These are phyloP conservation scores for Fusarium staphyleae DNA, from an alignment of 2,329 filamentous ascomycete genomes.

Conservation along the genomic window DNA sequence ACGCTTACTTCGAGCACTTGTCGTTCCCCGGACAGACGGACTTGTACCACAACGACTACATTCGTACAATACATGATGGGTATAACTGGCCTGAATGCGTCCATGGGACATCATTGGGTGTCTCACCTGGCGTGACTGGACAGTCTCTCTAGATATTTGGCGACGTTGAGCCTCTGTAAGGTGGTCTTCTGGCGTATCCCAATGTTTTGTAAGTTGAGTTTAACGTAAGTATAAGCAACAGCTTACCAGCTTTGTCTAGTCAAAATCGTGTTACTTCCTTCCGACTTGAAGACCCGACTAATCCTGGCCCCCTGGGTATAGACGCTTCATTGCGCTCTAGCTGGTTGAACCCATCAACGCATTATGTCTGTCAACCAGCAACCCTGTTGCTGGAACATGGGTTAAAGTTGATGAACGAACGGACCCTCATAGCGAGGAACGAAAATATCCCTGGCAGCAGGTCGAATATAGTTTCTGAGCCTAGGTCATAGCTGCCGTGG, in stretches of 20 bases:
- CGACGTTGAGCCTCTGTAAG: not conserved
- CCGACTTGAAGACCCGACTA: not conserved
- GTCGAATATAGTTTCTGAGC: not conserved
- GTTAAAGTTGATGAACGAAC: not conserved
- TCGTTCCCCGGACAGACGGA: not conserved
- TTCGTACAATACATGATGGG: not conserved
- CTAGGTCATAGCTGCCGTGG: not conserved
- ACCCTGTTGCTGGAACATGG: too few relatives aligned
- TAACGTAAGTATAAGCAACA: rapidly evolving
- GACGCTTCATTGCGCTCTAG: constrained; percentile 1
- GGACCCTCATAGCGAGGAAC: not conserved
- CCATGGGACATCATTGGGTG: not conserved
- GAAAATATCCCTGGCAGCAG: not conserved
- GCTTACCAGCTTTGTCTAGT: rapidly evolving
- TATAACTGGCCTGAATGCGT: not conserved
- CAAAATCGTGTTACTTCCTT: constrained; percentile 1
- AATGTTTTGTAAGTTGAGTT: not conserved
- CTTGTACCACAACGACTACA: not conserved
- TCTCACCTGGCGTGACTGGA: not conserved
- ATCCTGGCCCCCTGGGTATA: not conserved
- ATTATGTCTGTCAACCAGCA: too few relatives aligned
- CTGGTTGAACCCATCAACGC: constrained; percentile 4
- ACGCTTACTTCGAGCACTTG: constrained; percentile 1
- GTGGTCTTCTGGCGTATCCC: constrained; percentile 1
- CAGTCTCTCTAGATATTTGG: not conserved